Base-by-base conservation (phyloP, 176 grass and related monocot genomes). In the Bolboschoenus planiculmis region DNA sequence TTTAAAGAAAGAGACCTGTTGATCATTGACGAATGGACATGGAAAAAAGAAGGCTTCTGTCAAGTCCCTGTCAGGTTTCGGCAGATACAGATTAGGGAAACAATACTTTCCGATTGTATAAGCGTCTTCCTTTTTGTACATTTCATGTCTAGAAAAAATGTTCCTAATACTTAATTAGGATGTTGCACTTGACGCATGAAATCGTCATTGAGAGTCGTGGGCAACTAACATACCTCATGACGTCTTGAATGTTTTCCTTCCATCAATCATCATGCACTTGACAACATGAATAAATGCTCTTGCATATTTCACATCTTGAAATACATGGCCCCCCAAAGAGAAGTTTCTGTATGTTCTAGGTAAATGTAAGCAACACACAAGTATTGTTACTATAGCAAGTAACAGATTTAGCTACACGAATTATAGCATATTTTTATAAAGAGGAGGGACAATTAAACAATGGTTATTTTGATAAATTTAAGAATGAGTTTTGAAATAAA, bases 211-310 rank as follows among this genome's bases (percentile, higher is more conserved):
- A 40, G 66, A 71, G 66, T 72, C 37, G n/a, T n/a, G 39, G 39
- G 67, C 39, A 46, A 15, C 39, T 73, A 73, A 73, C 39, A 73
- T 46, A 27, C 40, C 21, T 46, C 68, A 11, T 73, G 39, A 9
- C 4, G n/a, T 42, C 8, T 46, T 73, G 68, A 10, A 73, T 73
- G 46, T 73, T 73, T 39, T 46, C n/a, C 39, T 46, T 18, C 31
- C 30, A 36, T 65, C 4, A 2, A 58, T 26, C n/a, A 58, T 66
- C 62, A 27, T 64, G 60, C 60, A 43, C 68, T 73, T 73, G 40
- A 46, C 39, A 73, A 73, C 11, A 13, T 73, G 68, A 73, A 73
- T 73, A 73, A 46, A 73, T 73, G 39, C 68, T 73, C 68, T 73
- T 46, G 10, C 7, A 46, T 46, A 73, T 27, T 26, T 73, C 39